These are phyloP conservation scores for Colletotrichum falcatum DNA, from an alignment of 2,329 filamentous ascomycete species.

Conservation along the genomic window DNA sequence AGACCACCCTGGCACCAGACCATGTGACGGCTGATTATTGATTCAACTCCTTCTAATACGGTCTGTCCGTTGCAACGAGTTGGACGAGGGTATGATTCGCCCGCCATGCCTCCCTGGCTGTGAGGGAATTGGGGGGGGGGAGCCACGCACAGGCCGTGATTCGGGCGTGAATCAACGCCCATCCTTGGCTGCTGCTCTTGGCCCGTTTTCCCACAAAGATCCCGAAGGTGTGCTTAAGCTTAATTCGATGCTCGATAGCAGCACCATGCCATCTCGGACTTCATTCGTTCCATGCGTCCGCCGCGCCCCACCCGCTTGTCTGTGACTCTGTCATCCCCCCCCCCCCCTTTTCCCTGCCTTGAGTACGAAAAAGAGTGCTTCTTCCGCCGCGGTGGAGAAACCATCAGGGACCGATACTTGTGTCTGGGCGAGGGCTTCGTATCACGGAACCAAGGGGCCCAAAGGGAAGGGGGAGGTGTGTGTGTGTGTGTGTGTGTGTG, in stretches of 20 bases:
- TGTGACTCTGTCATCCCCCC: not conserved
- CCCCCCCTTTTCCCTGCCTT: constrained; percentile 27
- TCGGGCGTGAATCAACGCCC: constrained; percentile 6
- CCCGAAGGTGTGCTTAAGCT: constrained; percentile 41
- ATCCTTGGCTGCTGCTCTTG: constrained; percentile 19
- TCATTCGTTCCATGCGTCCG: constrained; percentile 34
- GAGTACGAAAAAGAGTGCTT: constrained; percentile 32
- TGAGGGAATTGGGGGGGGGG: not conserved
- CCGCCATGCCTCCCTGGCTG: constrained; percentile 7
- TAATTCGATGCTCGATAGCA: constrained; percentile 40
- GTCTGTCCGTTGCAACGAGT: not conserved
- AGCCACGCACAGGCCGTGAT: constrained; percentile 23
- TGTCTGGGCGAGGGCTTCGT: constrained; percentile 25
- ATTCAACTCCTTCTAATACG: not conserved
- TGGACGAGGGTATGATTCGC: not conserved
- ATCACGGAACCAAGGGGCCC: not conserved
- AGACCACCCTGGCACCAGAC: constrained; percentile 1
- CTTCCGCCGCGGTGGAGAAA: constrained; percentile 26
- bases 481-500: not conserved
- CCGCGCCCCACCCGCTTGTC: constrained; percentile 8
- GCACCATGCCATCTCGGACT: constrained; percentile 32
- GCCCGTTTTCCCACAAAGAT: constrained; percentile 24
- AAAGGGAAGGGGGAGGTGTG: not conserved
- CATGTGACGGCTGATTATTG: not conserved
- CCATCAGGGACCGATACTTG: constrained; percentile 7